Evolutionary conservation across 345 rosid genomes (phyloP), one percentile per base, ranked within the genome.

Genomic region (Murraya paniculata): DNA sequence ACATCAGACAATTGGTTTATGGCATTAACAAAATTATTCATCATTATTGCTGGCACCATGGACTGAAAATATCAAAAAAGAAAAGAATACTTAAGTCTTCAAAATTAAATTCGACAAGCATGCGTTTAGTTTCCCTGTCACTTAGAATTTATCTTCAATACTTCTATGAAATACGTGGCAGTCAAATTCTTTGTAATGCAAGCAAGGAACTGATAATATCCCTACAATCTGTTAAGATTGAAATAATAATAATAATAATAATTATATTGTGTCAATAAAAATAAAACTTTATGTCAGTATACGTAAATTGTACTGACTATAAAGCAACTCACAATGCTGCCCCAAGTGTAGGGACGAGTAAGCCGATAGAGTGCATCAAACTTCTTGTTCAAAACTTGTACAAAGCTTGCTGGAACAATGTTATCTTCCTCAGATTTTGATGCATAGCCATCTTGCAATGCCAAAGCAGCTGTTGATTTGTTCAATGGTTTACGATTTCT

Each of bases 171-270:
- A 55, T 78, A 84, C 5, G 68, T 25, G 31, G 78, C 78, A 59
- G 82, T 81, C 53, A 84, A 13, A 21, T 84, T 84, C 41, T 70
- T 75, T 74, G 71, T 1, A 81, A 39, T 14, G 86, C 77, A 36
- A 84, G 86, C 57, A 84, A 11, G 84, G 81, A 24, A 81, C 81
- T 7, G 84, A 81, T 48, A 75, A 75, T 69, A 83, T 77, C 61
- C 83, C 83, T 25, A 80, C 64, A 14, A 78, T 10, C 83, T 80
- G 79, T 19, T 28, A 36, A 30, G 16, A 57, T 2, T 13, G 4
- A 62, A 16, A 61, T n/a, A 16, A 9, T 1, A 19, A 9, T 21
- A 35, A 39, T 38, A 0, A 39, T 39, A 0, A 41, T 10, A 2
- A 41, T 41, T 41, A 41, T 41, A 41, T 9, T 41, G 48, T 41